Evolutionary conservation across 2,329 filamentous ascomycete species (phyloP), one percentile per base, ranked within the genome.

Genomic region (Eutypella sp.): DNA sequence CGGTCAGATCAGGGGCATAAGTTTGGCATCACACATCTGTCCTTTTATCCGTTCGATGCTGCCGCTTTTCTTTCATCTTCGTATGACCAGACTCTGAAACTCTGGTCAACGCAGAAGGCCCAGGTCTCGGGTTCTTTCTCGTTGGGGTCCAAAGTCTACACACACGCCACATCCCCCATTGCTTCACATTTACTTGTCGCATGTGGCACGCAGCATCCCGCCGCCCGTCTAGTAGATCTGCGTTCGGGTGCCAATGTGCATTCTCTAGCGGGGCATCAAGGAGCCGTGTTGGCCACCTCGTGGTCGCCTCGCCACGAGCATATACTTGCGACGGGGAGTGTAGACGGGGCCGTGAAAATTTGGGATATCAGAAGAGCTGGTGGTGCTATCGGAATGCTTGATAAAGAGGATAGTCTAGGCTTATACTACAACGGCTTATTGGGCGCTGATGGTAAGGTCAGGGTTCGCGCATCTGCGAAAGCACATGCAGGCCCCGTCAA

Each of bases 361-460:
- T 97, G 92, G 84, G 92, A 97, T 62, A 79, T 96, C 22, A 78
- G 92, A 3, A 82, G 87, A 25, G 87, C 88, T 24, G 85, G 85
- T 18, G 84, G 84, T 6, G 81, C 85, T 18, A 73, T 97, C 25
- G 89, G 84, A 0, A 76, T 86, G 34, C 74, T 97, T 2, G 88
- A 96, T 60, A 82, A 89, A 67, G 89, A 96, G 60, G 89, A 96
- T 60, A 84, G 82, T 3, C 71, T 87, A 3, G 91, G 90, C 2
- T 64, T 91, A 4, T 64, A 78, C 34, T 63, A 72, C 39, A 61
- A 61, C 29, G 62, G 58, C 13, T 47, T 60, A 7, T 49, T 51
- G 63, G 76, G 63, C 51, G 25, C 59, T 56, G 54, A 63, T 59
- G 60, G 51, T 37, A 57, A 57, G 50, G 53, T 52, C 38, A 58